Evolutionary conservation across 257 asterid species (phyloP), one percentile per base, ranked within the genome.

Genomic region (Petunia axillaris): DNA sequence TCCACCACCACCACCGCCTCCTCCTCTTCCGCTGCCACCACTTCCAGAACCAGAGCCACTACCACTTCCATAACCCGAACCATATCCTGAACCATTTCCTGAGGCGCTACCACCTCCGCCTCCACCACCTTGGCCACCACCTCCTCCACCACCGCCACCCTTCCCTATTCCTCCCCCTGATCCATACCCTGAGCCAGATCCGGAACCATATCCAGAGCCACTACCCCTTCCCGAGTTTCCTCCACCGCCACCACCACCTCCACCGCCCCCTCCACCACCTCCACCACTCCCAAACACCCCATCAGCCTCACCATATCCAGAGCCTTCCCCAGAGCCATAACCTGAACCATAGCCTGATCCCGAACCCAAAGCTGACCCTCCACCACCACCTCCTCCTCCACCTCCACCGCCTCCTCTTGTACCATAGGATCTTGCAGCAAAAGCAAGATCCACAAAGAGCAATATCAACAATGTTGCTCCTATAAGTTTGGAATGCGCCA

Each of bases 171-270:
- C 78, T 80, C 86, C 57, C 13, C 89, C 80, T 71, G 80, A 85
- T 43, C 92, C 92, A 64, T 81, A 80, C n/a, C 92, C 92, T 4
- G 87, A 87, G 36, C 90, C 92, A 75, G 82, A 78, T 60, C 92
- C 92, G 0, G 86, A 82, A 3, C 92, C 92, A 57, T 80, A 50
- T n/a, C 84, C 80, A 1, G 87, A 85, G 35, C 87, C 89, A 60
- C 79, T 78, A 54, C 86, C 85, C 35, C 54, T 70, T 5, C 83
- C 87, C 10, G 81, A 76, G 55, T 78, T 85, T 2, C 85, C 87
- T 0, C 85, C 84, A 0, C 86, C 86, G 0, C 87, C 84, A 1
- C 84, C 84, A 1, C 83, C 79, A 1, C 82, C 87, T 0, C 85
- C 84, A 0, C 87, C 87, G 0, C 86, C 88, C 0, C 85, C 87